Percentiles rank a stretch among this genome's conserved stretches.
phyloP scores from a whole-genome alignment of 768 basidiomycete species.

The Lactifluus subvellereus region DNA sequence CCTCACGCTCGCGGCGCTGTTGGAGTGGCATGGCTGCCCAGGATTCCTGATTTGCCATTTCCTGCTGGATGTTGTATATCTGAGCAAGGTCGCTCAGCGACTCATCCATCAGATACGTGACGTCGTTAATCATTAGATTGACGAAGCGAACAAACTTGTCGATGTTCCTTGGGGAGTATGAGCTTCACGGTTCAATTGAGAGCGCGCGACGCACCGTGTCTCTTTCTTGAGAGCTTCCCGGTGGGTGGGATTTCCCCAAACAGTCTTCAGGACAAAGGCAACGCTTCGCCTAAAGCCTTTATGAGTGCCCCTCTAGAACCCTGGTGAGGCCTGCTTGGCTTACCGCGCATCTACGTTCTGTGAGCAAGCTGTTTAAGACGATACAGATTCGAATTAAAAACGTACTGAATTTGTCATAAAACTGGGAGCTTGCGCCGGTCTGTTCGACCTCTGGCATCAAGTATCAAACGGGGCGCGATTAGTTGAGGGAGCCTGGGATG shows the following conservation, averaged over 20 bases:
- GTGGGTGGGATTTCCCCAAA: slow-evolving; percentile 90
- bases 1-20: slow-evolving; percentile 80
- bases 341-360: slow-evolving; percentile 46
- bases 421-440: slow-evolving; percentile 96
- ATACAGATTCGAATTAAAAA: slow-evolving; percentile 23
- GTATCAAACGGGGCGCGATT: neutral
- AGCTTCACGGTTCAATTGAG: neutral
- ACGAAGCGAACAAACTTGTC: slow-evolving; percentile 94
- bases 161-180: slow-evolving; percentile 50
- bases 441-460: slow-evolving; percentile 79
- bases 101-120: slow-evolving; percentile 97
- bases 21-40: slow-evolving; percentile 65
- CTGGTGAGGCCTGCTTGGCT: slow-evolving; percentile 18
- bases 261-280: slow-evolving; percentile 75
- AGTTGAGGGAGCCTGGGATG: no score
- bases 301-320: neutral
- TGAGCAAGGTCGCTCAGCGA: slow-evolving; percentile 84
- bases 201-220: slow-evolving; percentile 50
- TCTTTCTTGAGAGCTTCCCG: slow-evolving; percentile 80
- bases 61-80: slow-evolving; percentile 78
- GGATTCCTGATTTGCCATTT: slow-evolving; percentile 69
- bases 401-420: slow-evolving; percentile 96
- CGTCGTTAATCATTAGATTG: slow-evolving; percentile 98
- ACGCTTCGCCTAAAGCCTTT: slow-evolving; percentile 65
- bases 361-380: neutral